Conservation (phyloP, 495 filamentous ascomycete species). For the Evernia prunastri region DNA sequence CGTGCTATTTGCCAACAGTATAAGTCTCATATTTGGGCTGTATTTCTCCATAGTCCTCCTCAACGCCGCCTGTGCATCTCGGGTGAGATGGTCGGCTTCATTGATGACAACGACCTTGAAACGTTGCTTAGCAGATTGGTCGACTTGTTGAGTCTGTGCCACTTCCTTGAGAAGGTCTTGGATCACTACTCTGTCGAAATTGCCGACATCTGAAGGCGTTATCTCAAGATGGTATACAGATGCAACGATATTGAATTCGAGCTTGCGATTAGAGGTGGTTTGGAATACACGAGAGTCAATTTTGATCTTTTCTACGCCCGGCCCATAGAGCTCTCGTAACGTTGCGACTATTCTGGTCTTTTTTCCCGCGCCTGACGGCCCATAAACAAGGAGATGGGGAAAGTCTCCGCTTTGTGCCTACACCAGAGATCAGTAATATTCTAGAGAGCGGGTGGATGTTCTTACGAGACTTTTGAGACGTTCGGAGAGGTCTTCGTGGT, state of each 20-base stretch:
- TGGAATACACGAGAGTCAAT: conserved; percentile 95
- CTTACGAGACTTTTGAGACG: conserved; percentile 81
- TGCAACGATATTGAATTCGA: conserved; percentile 97
- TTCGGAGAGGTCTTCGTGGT: conserved; percentile 82
- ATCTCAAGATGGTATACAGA: conserved; percentile 97
- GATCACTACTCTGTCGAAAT: conserved; percentile 88
- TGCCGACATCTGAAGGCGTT: conserved; percentile 95
- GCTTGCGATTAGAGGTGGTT: conserved; percentile 88
- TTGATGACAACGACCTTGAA: conserved; percentile 99
- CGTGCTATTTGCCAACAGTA: conserved; percentile 87
- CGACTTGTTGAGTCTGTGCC: conserved; percentile 96
- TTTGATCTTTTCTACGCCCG: conserved; percentile 94
- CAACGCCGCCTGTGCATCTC: conserved; percentile 93
- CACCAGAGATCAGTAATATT: conserved; percentile 11
- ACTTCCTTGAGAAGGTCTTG: conserved; percentile 97
- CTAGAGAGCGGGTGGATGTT: conserved; percentile 20
- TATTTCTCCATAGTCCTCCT: conserved; percentile 99
- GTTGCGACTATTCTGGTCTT: conserved; percentile 95
- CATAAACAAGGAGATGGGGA: conserved; percentile 93
- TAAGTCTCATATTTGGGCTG: conserved; percentile 84
- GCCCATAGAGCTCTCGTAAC: conserved; percentile 82
- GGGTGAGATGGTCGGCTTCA: conserved; percentile 90
- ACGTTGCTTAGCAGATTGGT: conserved; percentile 74
- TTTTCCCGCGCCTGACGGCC: conserved; percentile 92
- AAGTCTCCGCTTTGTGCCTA: conserved; percentile 96